Conservation (phyloP, 345 rosid species). For the Syzygium grande region DNA sequence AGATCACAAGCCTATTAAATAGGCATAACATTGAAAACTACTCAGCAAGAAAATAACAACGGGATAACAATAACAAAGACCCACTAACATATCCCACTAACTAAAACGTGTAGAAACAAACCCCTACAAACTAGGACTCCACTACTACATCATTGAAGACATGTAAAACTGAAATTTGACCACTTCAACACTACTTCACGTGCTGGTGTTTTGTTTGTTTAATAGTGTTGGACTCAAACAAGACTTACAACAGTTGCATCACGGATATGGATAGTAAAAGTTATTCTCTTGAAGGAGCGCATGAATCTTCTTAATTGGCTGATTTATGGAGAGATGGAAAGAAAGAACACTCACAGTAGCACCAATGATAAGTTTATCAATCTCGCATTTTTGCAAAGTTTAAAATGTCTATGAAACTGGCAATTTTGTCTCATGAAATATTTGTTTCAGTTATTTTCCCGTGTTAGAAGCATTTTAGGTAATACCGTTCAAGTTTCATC, state of each 20-base stretch:
- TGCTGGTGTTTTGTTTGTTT: no score
- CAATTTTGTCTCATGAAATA: neutral
- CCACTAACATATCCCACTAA: no score
- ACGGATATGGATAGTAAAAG: neutral
- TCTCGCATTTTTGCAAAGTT: neutral
- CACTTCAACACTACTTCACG: no score
- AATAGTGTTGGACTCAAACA: neutral
- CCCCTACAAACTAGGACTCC: no score
- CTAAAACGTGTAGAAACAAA: no score
- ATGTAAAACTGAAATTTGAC: no score
- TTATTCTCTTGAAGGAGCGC: neutral
- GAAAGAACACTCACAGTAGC: neutral
- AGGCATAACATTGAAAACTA: no score
- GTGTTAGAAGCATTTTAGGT: neutral
- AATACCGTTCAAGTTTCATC: neutral
- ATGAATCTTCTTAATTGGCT: neutral
- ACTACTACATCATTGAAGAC: no score
- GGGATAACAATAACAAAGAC: no score
- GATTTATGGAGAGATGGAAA: neutral
- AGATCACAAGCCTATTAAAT: no score
- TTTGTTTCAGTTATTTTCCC: neutral
- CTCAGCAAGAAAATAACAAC: no score
- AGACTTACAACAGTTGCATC: neutral
- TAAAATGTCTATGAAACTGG: neutral
- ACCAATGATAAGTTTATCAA: neutral